Base-by-base conservation (phyloP, 1,284 basidiomycete species). In the Phylloporus sp. region DNA sequence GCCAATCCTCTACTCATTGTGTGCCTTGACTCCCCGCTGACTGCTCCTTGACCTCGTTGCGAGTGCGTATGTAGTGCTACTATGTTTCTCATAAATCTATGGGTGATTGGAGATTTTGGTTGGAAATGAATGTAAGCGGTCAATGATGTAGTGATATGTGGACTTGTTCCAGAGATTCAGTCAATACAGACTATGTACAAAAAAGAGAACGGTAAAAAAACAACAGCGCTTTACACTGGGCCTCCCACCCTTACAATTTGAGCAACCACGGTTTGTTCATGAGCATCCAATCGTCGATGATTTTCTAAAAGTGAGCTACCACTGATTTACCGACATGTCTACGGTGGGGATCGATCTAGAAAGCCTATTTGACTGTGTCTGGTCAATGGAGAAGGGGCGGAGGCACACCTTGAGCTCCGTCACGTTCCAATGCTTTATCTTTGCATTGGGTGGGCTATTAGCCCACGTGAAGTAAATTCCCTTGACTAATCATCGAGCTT, bases 381-480 rank as follows among this genome's bases (percentile, higher is more conserved):
- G 17, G 24, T 53, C 22, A 8, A 46, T 5, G 8, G 17, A 53
- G 0, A 44, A 24, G 17, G 6, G 2, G 10, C 1, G 4, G 24
- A 17, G 2, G 15, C 18, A 13, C 62, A 94, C 95, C 84, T 94
- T 94, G 67, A 98, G 84, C 72, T 96, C 94, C 1, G 92, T 92
- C 22, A 98, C 96, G 74, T 98, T 98, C 97, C 97, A 99, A 70
- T 98, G 95, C 72, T 92, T 91, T 65, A 98, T 92, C 68, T 92
- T 94, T 0, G 88, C 79, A 69, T 96, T 96, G 42, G 90, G 89
- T 6, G 94, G 91, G 69, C 98, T 96, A 71, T 96, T 96, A 54
- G 91, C 86, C 92, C 95, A 97, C 31, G 95, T 89, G 53, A 98
- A 91, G 75, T 98, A 96, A 40, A 98, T 84, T 5, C 96, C 96